A percentile compares a stretch with the other conserved stretches of the same genome.
Evolutionary conservation across 2,329 filamentous ascomycete species (phyloP).

Genomic region (Lasiodiplodia citricola): DNA sequence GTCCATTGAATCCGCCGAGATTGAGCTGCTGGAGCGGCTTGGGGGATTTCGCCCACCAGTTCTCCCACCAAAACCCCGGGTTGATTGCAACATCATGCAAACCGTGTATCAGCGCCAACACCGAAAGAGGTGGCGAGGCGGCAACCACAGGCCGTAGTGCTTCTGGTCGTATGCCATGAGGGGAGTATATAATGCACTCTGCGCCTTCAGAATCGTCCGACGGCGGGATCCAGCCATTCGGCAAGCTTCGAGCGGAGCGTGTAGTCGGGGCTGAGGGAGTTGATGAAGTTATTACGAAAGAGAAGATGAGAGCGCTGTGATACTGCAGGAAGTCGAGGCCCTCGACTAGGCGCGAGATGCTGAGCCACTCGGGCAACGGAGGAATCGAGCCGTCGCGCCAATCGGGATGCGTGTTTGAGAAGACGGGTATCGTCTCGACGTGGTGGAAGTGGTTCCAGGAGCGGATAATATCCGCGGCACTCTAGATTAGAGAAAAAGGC

Average conservation of each 20-base stretch:
- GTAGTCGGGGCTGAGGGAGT: constrained; percentile 32
- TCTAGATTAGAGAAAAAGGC: constrained; percentile 35
- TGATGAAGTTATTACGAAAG: constrained; percentile 51
- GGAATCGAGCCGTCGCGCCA: constrained; percentile 53
- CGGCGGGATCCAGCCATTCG: constrained; percentile 19
- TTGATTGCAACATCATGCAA: constrained; percentile 65
- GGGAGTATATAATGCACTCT: constrained; percentile 68
- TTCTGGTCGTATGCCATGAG: constrained; percentile 62
- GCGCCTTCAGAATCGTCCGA: constrained; percentile 37
- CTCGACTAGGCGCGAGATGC: constrained; percentile 59
- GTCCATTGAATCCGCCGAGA: constrained; percentile 66
- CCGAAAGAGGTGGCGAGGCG: constrained; percentile 55
- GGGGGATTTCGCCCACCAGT: background rate
- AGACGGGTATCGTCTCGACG: constrained; percentile 58
- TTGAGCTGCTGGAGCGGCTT: constrained; percentile 61
- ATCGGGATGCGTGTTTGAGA: constrained; percentile 47
- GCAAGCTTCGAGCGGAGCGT: background rate
- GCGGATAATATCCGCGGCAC: constrained; percentile 62
- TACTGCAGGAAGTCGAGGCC: constrained; percentile 60
- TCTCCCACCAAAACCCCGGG: constrained; percentile 29
- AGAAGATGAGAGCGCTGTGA: constrained; percentile 64
- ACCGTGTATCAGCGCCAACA: constrained; percentile 67
- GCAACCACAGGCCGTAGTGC: constrained; percentile 53
- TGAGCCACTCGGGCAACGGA: constrained; percentile 65
- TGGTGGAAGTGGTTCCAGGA: constrained; percentile 65